Base-by-base conservation (phyloP, 2,329 filamentous ascomycete genomes). In the Penicillium corylophilum region DNA sequence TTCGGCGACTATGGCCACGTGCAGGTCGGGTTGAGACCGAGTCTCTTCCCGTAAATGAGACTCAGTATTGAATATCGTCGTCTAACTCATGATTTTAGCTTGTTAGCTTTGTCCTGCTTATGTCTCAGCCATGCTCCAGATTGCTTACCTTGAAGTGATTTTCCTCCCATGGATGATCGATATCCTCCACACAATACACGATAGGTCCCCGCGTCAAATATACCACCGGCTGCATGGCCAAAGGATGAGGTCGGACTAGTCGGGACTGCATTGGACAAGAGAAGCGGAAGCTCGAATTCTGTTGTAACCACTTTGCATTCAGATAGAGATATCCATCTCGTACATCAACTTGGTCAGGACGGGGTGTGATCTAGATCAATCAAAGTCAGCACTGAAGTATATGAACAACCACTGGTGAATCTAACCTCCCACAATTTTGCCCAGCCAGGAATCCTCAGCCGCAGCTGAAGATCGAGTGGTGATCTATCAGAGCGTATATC, bases 171-270 rank as follows among this genome's bases (percentile, higher is more conserved):
- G 67, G 31, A 50, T 85, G 83, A 58, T 85, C 82, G 6, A 74
- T 60, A 49, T 85, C 82, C 60, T 86, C 83, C 4, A 80, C 74
- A 51, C 82, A 86, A 64, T 85, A 86, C 5, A 85, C 70, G 5
- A 86, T 61, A 0, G 82, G 83, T 0, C 83, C 83, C 4, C 82
- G 74, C 2, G 77, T 80, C 6, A 85, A 64, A 1, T 78, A 74
- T 33, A 83, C 56, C 2, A 78, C 81, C n/a, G 76, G 67, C 59
- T 84, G 80, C 56, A 79, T 79, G 0, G 81, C 80, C 57, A 79
- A 79, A 0, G 81, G 81, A 57, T 85, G 79, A 0, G 82, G 81
- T 2, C 75, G 65, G 3, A 83, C 57, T 45, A 77, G 76, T 28
- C 78, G 73, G 15, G 80, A 74, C 31, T 71, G 63, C 38, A 85